phyloP scores from a whole-genome alignment of 257 asterid species.

The Solanum boliviense region DNA sequence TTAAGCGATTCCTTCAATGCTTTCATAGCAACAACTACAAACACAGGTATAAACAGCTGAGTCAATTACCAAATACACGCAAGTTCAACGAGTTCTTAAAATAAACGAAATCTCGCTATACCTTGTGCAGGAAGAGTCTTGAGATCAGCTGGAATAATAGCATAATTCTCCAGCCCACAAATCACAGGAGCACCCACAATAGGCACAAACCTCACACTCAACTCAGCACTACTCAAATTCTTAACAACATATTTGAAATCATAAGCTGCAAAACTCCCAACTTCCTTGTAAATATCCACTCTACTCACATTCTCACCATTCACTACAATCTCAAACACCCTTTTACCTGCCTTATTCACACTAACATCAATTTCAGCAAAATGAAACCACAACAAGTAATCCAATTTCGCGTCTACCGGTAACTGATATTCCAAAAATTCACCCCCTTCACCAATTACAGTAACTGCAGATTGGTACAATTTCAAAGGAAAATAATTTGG shows the following conservation, averaged over 20 bases:
- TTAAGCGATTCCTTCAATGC: conserved; percentile 83
- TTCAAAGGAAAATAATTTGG: conserved; percentile 79
- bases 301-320: conserved; percentile 62
- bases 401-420: conserved; percentile 78
- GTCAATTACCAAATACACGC: neutral
- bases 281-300: conserved; percentile 67
- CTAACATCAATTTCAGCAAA: conserved; percentile 89
- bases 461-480: conserved; percentile 67
- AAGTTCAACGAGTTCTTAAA: neutral
- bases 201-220: conserved; percentile 63
- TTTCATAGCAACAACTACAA: conserved; percentile 80
- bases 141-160: conserved; percentile 74
- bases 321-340: conserved; percentile 82
- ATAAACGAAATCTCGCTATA: neutral
- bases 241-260: conserved; percentile 70
- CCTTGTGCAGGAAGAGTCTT: conserved; percentile 78
- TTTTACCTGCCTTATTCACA: conserved; percentile 57
- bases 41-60: neutral
- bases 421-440: conserved; percentile 59
- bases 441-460: conserved; percentile 30
- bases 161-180: conserved; percentile 94
- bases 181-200: conserved; percentile 66
- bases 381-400: conserved; percentile 78
- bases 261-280: conserved; percentile 71
- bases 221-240: conserved; percentile 51